Base-by-base conservation (phyloP, 2,329 filamentous ascomycete genomes). In the Penicillium brevicompactum region DNA sequence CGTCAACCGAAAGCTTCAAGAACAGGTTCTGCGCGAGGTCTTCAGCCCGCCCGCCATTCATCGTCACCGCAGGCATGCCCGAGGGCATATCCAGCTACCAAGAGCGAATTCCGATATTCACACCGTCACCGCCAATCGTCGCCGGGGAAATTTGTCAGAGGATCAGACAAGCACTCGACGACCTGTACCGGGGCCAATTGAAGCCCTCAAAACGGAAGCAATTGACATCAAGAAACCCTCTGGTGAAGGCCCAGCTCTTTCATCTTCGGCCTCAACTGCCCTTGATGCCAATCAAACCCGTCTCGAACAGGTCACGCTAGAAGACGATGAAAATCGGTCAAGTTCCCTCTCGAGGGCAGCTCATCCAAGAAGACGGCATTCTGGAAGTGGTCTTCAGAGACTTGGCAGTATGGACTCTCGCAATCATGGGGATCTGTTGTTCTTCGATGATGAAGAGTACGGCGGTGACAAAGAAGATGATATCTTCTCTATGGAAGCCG, bases 11-110 rank as follows among this genome's bases (percentile, higher is more conserved):
- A 86, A 88, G 56, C 76, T 97, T 38, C 88, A 92, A 56, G 93
- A 96, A 70, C 91, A 96, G 71, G 92, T 97, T 1, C 88, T 97
- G 68, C 90, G 92, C 38, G 92, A 97, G 70, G 93, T 93, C 0
- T 97, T 97, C 67, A 80, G 91, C 42, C 91, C 92, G 56, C 89
- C 92, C 50, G 87, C 89, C 0, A 89, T 96, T 57, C 87, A 90
- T 65, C 90, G 92, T 64, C 87, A 89, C 58, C 87, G 92, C 57
- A 87, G 88, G 31, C 88, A 89, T 59, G 57, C 72, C 18, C 80
- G 82, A 16, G 84, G 87, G 41, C 85, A 89, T 66, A 82, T 89
- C 51, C 82, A 84, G 11, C 78, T 92, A 32, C 82, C 88, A 30
- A 80, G 75, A 59, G 64, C 76, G 18, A 68, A 68, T 9, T 70